Evolutionary conservation across 805 yeast species (phyloP).

Genomic region (Tetrapisispora iriomotensis): DNA sequence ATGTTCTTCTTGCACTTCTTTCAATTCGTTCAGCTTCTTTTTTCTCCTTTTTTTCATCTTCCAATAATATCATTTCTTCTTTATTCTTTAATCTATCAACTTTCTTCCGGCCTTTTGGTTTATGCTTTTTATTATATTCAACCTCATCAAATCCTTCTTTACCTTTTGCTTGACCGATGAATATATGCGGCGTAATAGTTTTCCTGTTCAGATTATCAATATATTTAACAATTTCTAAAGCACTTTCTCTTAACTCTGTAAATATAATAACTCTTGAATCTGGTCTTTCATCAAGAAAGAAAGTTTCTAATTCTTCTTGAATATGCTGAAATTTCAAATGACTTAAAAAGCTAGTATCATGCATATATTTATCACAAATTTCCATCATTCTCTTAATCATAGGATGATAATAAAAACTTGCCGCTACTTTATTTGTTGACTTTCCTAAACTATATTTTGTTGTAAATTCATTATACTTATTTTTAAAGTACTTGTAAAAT

Average conservation of each 20-base stretch:
- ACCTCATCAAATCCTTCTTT: conserved; percentile 59
- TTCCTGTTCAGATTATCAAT: conserved; percentile 36
- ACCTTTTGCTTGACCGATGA: conserved; percentile 84
- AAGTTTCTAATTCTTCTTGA: conserved; percentile 45
- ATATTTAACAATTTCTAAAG: conserved; percentile 68
- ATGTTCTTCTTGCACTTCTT: conserved; percentile 35
- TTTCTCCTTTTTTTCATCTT: conserved; percentile 26
- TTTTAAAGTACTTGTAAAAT: conserved; percentile 57
- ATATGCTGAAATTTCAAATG: conserved; percentile 68
- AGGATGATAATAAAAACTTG: conserved; percentile 48
- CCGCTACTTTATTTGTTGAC: conserved; percentile 53
- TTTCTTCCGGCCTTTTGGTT: conserved; percentile 37
- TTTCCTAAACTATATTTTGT: conserved; percentile 51
- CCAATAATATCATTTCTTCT: conserved; percentile 24
- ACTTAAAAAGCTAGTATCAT: conserved; percentile 33
- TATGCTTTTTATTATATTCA: conserved; percentile 35
- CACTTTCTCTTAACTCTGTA: conserved; percentile 83
- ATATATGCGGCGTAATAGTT: conserved; percentile 61
- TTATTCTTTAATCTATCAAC: conserved; percentile 26
- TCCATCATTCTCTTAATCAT: conserved; percentile 37
- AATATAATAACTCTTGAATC: conserved; percentile 77
- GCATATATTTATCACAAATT: conserved; percentile 36
- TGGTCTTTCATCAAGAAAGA: conserved; percentile 36
- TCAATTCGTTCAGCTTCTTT: conserved; percentile 28
- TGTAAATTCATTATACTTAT: conserved; percentile 47